Base-by-base conservation (phyloP, 139 green algal species). In the Mychonastes homosphaera region DNA sequence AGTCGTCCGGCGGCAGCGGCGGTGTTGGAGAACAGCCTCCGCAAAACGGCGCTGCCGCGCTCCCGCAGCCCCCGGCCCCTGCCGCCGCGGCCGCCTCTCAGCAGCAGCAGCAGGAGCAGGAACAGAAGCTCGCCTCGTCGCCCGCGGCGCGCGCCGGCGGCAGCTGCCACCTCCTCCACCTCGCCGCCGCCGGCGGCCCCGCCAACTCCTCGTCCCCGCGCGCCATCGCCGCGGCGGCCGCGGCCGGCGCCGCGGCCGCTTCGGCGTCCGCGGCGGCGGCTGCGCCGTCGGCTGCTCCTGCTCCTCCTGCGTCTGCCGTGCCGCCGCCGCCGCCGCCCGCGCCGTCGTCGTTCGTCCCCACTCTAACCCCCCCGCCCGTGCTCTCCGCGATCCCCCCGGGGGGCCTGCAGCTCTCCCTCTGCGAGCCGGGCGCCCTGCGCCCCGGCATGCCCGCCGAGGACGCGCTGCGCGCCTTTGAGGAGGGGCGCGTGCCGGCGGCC, bases 321-420 rank as follows among this genome's bases (percentile, higher is more conserved):
- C 41, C 41, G 24, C 8, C 7, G 41, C 8, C 7, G 41, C 41
- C 41, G 41, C 41, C 19, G 41, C 19, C 41, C 8, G 41, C 41
- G 41, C 19, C 41, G 8, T 18, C 41, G 41, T 48, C 41, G 7
- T 23, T 5, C 41, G 41, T n/a, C 41, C 19, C 41, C 8, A 48
- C 23, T 18, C 19, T n/a, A 5, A 48, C 8, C 7, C 23, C 41
- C 19, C 41, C 24, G 8, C 19, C 41, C 19, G 7, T 5, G 7
- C 41, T n/a, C 8, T 7, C 6, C 7, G 41, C 41, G 7, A n/a
- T 18, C 6, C 13, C 28, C 10, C 33, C 61, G 39, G 60, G 52
- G 30, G 75, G 60, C 19, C 36, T 85, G 6, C 61, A 85, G 70
- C 50, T 92, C 52, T 86, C 79, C n/a, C 38, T 84, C 26, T 89